These are phyloP conservation scores for Amylocarpus encephaloides DNA, from an alignment of 2,329 filamentous ascomycete species.

Conservation along the genomic window DNA sequence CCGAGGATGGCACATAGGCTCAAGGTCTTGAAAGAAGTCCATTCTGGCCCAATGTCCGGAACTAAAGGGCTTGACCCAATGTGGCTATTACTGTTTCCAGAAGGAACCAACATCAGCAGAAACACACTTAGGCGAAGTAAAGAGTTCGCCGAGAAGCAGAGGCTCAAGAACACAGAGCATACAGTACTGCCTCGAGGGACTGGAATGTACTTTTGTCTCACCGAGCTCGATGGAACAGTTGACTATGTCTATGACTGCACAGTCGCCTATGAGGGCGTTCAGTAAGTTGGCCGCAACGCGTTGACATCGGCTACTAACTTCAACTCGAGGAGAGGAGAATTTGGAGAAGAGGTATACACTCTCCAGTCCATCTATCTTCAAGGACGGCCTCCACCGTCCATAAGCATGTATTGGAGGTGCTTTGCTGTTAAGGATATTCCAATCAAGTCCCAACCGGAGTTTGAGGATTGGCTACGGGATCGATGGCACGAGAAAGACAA, in stretches of 20 bases:
- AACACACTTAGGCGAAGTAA: slow-evolving; percentile 66
- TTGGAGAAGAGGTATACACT: slow-evolving; percentile 86
- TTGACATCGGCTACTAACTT: not conserved
- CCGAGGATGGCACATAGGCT: slow-evolving; percentile 69
- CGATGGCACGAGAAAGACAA: slow-evolving; percentile 92
- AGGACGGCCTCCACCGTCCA: slow-evolving; percentile 83
- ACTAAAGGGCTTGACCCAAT: slow-evolving; percentile 63
- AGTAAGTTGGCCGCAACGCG: slow-evolving; percentile 52
- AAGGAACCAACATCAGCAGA: slow-evolving; percentile 73
- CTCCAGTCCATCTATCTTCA: slow-evolving; percentile 82
- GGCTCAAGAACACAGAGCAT: slow-evolving; percentile 66
- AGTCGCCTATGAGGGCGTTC: slow-evolving; percentile 88
- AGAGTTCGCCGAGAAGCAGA: slow-evolving; percentile 70
- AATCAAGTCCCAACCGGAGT: slow-evolving; percentile 63
- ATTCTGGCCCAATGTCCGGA: slow-evolving; percentile 47
- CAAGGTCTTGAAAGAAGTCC: slow-evolving; percentile 56
- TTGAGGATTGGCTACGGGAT: slow-evolving; percentile 78
- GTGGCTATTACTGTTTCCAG: slow-evolving; percentile 85
- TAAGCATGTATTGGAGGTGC: slow-evolving; percentile 94
- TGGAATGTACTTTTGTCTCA: slow-evolving; percentile 71
- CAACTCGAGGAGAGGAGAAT: slow-evolving; percentile 53
- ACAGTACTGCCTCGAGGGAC: slow-evolving; percentile 73
- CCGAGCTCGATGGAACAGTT: slow-evolving; percentile 65
- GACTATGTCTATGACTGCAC: slow-evolving; percentile 92
- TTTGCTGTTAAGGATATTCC: slow-evolving; percentile 79